Evolutionary conservation across 1,139 yeast species (phyloP).

Genomic region (Geotrichum phurueaensis): DNA sequence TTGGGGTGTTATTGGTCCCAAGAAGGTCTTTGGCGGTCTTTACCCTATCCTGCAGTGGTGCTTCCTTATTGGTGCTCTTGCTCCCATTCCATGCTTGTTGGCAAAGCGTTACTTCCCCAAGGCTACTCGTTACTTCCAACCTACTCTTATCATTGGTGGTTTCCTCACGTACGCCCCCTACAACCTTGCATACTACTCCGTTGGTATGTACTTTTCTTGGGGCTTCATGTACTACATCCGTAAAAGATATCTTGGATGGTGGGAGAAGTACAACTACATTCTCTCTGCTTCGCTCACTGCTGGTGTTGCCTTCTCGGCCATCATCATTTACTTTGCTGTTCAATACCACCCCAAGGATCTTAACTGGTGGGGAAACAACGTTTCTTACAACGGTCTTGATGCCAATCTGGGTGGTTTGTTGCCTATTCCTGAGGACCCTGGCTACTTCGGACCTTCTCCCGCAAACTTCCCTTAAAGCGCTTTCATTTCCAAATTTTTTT

Average conservation of each 20-base stretch:
- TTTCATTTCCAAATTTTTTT: background rate
- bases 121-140: constrained; percentile 35
- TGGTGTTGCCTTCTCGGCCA: constrained; percentile 45
- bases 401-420: constrained; percentile 23
- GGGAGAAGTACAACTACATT: constrained; percentile 67
- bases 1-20: constrained; percentile 60
- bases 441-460: constrained; percentile 43
- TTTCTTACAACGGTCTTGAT: constrained; percentile 42
- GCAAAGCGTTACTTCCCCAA: constrained; percentile 36
- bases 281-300: constrained; percentile 33
- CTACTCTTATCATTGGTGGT: constrained; percentile 47
- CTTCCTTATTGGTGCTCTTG: constrained; percentile 47
- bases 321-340: constrained; percentile 44
- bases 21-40: constrained; percentile 43
- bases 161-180: constrained; percentile 44
- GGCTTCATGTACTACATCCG: constrained; percentile 49
- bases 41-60: constrained; percentile 44
- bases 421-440: constrained; percentile 22
- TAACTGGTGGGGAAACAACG: constrained; percentile 54
- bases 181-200: constrained; percentile 46
- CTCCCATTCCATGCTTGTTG: constrained; percentile 40
- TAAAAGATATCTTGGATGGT: constrained; percentile 43
- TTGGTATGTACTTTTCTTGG: constrained; percentile 50
- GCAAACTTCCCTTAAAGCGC: background rate
- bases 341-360: constrained; percentile 37